Evolutionary conservation across 108 stramenopile species (phyloP), one percentile per base, ranked within the genome.

Genomic region (Nitzschia putrida): DNA sequence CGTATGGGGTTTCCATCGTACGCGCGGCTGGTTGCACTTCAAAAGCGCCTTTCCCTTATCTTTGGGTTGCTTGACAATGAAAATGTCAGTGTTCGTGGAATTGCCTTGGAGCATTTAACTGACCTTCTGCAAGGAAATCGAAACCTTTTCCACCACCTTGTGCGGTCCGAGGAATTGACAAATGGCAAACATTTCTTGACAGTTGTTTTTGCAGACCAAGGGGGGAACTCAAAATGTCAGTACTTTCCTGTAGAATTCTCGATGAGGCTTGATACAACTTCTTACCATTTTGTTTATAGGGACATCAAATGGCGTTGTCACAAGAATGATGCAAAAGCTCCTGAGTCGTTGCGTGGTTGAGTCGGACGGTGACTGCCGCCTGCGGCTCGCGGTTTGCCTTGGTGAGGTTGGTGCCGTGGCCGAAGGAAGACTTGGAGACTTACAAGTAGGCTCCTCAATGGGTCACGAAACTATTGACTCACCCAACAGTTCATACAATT

Each of bases 391-490:
- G 5, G 66, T 74, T 20, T 91, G 88, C 67, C 58, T 93, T 7
- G 95, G 95, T 16, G 95, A 96, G 72, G 75, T 92, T 34, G 95
- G 92, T 20, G 92, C 89, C 9, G 88, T 96, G 45, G 87, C 80
- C 57, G 81, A 88, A 25, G 69, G 82, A 54, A 66, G 78, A 47
- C 68, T 96, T 20, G 82, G 79, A 10, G 79, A 70, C 53, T 71
- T 85, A 49, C 76, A 65, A 24, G 69, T 57, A 7, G 61, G 59
- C 40, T 47, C 44, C 26, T 34, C 64, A n/a, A 59, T 51, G 51
- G 69, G 63, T n/a, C 53, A 61, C 54, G 65, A 57, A 45, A 56
- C 47, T 14, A 37, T 61, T 20, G 69, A 59, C 49, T 73, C 73
- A 37, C 82, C 78, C 53, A 67, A 40, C 25, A 47, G 47, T 37